Percentiles rank a stretch among this genome's conserved stretches.
These are phyloP conservation scores for Vanrija pseudolonga DNA, from an alignment of 1,284 basidiomycete genomes.

Conservation along the genomic window DNA sequence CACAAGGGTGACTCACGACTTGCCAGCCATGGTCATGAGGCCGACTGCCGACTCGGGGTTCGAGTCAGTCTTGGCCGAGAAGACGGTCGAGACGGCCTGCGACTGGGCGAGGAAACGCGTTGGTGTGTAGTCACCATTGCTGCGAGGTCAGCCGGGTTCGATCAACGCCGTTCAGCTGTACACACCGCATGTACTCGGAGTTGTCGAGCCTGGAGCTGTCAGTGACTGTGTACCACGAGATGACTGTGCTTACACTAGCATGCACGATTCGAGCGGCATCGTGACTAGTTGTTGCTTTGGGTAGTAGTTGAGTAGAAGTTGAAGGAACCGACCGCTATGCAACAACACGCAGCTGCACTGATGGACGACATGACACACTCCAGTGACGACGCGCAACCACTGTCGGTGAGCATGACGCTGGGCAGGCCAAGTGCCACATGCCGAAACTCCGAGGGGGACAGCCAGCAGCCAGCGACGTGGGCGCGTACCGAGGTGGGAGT, in stretches of 20 bases:
- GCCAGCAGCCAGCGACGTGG: not conserved
- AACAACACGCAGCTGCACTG: not conserved
- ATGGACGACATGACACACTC: slow-evolving; percentile 1
- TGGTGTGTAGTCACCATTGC: slow-evolving; percentile 88
- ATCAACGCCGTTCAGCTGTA: not conserved
- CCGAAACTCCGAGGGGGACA: not conserved
- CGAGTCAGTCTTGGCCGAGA: slow-evolving; percentile 87
- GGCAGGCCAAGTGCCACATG: slow-evolving; percentile 1
- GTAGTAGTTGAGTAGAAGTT: not conserved
- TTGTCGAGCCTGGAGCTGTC: slow-evolving; percentile 71
- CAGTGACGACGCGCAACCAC: not conserved
- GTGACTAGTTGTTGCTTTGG: slow-evolving; percentile 38
- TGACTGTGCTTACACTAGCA: slow-evolving; percentile 58
- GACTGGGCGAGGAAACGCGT: slow-evolving; percentile 84
- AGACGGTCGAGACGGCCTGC: slow-evolving; percentile 86
- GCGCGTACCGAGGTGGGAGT: not conserved
- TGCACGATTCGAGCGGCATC: slow-evolving; percentile 91
- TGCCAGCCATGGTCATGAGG: slow-evolving; percentile 95
- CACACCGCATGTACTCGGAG: slow-evolving; percentile 80
- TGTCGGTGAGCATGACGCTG: not conserved
- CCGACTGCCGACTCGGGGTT: slow-evolving; percentile 98
- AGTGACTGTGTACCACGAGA: slow-evolving; percentile 1
- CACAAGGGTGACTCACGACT: slow-evolving; percentile 61
- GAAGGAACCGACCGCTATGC: not conserved
- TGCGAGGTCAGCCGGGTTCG: slow-evolving; percentile 20